Evolutionary conservation across 208 protist species (phyloP).

Genomic region (Leishmania amazonensis): DNA sequence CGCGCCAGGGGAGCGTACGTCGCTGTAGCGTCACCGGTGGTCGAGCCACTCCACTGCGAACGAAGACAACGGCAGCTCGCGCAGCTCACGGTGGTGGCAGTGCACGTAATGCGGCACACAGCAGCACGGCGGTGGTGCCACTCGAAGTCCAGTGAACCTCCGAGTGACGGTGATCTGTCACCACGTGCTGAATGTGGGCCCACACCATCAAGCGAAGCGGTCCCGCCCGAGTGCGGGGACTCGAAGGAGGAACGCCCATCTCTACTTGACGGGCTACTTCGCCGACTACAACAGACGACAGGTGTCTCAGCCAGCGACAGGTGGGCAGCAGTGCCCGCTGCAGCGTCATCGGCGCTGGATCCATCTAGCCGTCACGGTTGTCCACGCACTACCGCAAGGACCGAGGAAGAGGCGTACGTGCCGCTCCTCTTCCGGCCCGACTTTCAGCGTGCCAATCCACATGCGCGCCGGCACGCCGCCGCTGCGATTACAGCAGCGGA

Average conservation of each 20-base stretch:
- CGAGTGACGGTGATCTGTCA: neutral
- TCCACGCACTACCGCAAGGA: neutral
- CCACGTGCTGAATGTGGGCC: neutral
- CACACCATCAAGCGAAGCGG: neutral
- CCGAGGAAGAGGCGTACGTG: slow-evolving; percentile 12
- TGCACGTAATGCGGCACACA: neutral
- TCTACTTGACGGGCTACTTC: slow-evolving; percentile 3
- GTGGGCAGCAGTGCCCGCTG: neutral
- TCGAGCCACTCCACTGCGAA: neutral
- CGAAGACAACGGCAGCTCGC: slow-evolving; percentile 1
- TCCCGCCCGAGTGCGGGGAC: neutral
- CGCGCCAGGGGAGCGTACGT: neutral
- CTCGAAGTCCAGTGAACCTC: neutral
- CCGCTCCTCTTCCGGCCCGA: slow-evolving; percentile 30
- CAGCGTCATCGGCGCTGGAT: neutral
- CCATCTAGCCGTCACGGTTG: neutral
- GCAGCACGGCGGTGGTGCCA: neutral
- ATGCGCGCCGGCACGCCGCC: neutral
- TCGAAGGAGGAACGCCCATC: slow-evolving; percentile 3
- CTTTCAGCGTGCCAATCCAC: slow-evolving; percentile 7
- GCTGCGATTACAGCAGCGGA: neutral
- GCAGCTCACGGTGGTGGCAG: neutral
- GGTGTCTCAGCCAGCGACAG: neutral
- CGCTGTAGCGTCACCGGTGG: neutral
- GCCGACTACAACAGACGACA: neutral